Conservation (phyloP, 2,329 filamentous ascomycete species). For the Aspergillus fumigatus region DNA sequence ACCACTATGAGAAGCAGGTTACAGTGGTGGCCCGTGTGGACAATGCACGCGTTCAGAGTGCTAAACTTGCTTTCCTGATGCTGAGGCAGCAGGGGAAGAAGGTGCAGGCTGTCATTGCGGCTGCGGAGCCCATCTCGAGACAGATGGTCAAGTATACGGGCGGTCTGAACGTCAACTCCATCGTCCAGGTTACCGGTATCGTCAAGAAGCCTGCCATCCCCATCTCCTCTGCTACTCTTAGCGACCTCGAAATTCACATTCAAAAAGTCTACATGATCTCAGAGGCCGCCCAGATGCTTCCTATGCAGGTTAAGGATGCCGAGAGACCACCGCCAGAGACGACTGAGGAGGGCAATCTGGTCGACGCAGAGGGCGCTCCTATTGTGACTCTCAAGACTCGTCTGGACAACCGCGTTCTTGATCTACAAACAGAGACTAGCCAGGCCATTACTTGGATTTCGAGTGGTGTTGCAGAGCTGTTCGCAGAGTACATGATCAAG, state of each 20-base stretch:
- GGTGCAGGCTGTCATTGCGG: conserved; percentile 73
- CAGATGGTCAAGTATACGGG: conserved; percentile 95
- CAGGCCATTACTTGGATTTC: conserved; percentile 77
- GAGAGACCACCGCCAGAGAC: conserved; percentile 44
- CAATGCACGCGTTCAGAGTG: conserved; percentile 81
- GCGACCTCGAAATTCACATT: conserved; percentile 80
- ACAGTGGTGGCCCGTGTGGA: conserved; percentile 77
- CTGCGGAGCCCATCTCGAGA: conserved; percentile 62
- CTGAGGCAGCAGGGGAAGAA: conserved; percentile 73
- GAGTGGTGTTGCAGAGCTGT: conserved; percentile 63
- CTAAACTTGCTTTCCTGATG: conserved; percentile 88
- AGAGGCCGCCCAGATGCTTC: conserved; percentile 55
- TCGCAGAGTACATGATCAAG: conserved; percentile 71
- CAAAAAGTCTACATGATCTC: conserved; percentile 77
- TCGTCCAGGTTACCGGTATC: conserved; percentile 72
- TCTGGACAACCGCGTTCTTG: conserved; percentile 87
- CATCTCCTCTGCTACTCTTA: conserved; percentile 80
- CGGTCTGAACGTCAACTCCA: conserved; percentile 71
- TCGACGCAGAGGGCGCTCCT: conserved; percentile 54
- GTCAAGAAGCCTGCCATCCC: conserved; percentile 80
- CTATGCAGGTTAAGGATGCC: conserved; percentile 56
- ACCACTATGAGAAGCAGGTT: conserved; percentile 65
- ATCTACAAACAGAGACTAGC: conserved; percentile 86
- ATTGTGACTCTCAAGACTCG: conserved; percentile 78
- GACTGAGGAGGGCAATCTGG: conserved; percentile 43